Evolutionary conservation across 495 filamentous ascomycete genomes (phyloP).

Genomic region (Aspergillus hancockii): DNA sequence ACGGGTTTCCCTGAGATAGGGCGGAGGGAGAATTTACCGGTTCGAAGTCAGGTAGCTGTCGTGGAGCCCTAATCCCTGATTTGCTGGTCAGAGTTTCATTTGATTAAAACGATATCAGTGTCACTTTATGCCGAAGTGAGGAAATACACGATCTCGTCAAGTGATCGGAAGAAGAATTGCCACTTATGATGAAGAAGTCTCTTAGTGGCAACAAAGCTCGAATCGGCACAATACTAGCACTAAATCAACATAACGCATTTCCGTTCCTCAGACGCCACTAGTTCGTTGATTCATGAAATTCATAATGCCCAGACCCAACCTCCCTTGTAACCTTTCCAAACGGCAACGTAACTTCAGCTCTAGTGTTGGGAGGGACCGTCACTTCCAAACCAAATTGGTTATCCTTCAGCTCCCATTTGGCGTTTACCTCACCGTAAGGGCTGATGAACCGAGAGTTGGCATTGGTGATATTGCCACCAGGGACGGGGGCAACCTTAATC

Average conservation of each 20-base stretch:
- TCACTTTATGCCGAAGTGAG: no score
- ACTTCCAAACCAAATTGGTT: neutral
- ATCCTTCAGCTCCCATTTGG: neutral
- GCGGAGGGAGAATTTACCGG: neutral
- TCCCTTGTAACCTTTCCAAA: neutral
- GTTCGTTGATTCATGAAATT: neutral
- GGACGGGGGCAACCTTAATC: slow-evolving; percentile 10
- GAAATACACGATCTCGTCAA: no score
- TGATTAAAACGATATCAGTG: no score
- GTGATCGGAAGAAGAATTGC: no score
- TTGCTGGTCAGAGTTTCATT: no score
- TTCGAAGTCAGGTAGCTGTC: neutral
- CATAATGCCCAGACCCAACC: neutral
- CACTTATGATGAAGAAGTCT: no score
- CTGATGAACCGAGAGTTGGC: neutral
- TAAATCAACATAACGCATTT: no score
- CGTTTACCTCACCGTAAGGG: neutral
- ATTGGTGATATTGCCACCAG: slow-evolving; percentile 8
- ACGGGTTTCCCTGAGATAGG: neutral
- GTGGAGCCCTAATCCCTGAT: neutral
- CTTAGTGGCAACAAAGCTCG: no score
- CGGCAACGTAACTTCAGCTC: neutral
- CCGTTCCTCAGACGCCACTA: neutral
- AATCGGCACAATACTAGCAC: no score
- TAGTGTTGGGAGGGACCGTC: neutral